Base-by-base conservation (phyloP, 805 yeast genomes). In the Saccharomycopsis sp. region DNA sequence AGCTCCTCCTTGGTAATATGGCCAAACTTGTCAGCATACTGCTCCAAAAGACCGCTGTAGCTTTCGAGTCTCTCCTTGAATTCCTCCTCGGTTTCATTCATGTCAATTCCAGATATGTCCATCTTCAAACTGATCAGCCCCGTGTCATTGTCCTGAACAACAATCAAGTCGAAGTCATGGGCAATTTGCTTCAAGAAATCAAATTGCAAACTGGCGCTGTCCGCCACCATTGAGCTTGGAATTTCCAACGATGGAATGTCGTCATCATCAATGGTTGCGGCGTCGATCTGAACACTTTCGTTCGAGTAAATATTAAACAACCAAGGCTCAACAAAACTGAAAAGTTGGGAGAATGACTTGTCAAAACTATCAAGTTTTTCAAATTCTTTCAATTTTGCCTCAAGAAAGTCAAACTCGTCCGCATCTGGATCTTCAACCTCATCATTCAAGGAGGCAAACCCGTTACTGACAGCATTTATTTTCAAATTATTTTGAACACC, bases 21-120 rank as follows among this genome's bases (percentile, higher is more conserved):
- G 42, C 64, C 51, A 35, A 66, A 56, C 13, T 86, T 78, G 29
- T 72, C 64, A 57, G 81, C 84, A 53, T 81, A 83, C 49, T 64
- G 70, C 53, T 79, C 80, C 43, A 82, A 61, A 2, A 68, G 60
- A 50, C 65, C 72, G 51, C 79, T 71, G 18, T 75, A 58, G 0
- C 69, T 70, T 16, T 58, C 55, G 6, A 72, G 58, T 51, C 86
- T 68, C 37, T 67, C 72, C 23, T 67, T 63, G 43, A 67, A 75
- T 39, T 79, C 85, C 26, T 80, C 89, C 10, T 71, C 76, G 5
- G 78, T 65, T 57, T 80, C 89, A 46, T 69, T 58, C 12, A 82
- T 78, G 43, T 74, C 71, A 40, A 82, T 68, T 6, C 92, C 89
- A 57, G 82, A 92, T 44, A 81, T 62, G 53, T 84, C 92, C 25